phyloP scores from a whole-genome alignment of 306 rosid genomes.

The Prosopis cineraria region DNA sequence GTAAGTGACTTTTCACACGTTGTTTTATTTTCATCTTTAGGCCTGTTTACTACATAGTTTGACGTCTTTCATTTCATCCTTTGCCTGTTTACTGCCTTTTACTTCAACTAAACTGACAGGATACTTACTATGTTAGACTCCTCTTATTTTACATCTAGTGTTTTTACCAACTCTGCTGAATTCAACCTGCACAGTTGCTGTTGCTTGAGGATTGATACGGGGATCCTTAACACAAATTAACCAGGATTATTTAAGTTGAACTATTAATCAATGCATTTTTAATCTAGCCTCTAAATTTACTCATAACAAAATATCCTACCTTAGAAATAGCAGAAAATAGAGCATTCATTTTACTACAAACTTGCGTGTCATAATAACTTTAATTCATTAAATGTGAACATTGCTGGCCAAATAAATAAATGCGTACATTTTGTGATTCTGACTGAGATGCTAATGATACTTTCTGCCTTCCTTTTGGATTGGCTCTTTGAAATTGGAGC shows the following conservation, averaged over 20 bases:
- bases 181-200: not conserved
- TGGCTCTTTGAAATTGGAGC: slow-evolving; percentile 99
- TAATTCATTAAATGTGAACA: not conserved
- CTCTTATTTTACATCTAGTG: not conserved
- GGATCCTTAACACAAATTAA: not conserved
- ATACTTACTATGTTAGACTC: not conserved
- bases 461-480: slow-evolving; percentile 70
- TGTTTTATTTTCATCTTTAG: slow-evolving; percentile 17
- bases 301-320: not conserved
- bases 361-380: not conserved
- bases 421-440: not conserved
- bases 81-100: slow-evolving; percentile 9
- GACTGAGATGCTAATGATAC: slow-evolving; percentile 65
- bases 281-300: not conserved
- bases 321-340: slow-evolving; percentile 3
- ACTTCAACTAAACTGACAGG: not conserved
- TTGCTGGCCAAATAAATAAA: not conserved
- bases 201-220: slow-evolving; percentile 10
- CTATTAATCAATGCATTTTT: not conserved
- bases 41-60: slow-evolving; percentile 14
- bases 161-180: not conserved
- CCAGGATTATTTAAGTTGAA: not conserved
- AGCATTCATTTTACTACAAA: not conserved
- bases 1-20: slow-evolving; percentile 48
- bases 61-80: slow-evolving; percentile 3